Conservation (phyloP, 495 filamentous ascomycete species). For the Penicillium roqueforti region DNA sequence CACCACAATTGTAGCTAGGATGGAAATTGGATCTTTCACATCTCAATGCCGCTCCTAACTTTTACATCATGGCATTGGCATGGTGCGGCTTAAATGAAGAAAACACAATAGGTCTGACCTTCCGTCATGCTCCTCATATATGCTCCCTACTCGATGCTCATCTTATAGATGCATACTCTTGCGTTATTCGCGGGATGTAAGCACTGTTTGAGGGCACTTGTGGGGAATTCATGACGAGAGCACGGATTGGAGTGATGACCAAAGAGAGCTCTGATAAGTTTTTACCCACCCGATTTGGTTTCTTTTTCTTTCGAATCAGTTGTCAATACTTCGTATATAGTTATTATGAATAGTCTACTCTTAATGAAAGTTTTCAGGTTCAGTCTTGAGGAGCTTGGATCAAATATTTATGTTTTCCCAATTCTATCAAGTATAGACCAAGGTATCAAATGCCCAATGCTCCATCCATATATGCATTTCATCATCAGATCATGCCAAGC, state of each 20-base stretch:
- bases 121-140: not conserved
- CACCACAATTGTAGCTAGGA: not conserved
- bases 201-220: slow-evolving; percentile 17
- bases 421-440: slow-evolving; percentile 21
- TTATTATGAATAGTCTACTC: not conserved
- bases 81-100: slow-evolving; percentile 30
- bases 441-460: slow-evolving; percentile 35
- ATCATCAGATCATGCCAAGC: slow-evolving; percentile 31
- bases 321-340: not conserved
- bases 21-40: not conserved
- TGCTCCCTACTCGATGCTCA: slow-evolving; percentile 1
- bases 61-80: not conserved
- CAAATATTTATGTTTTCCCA: slow-evolving; percentile 7
- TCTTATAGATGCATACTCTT: slow-evolving; percentile 34
- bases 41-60: not conserved
- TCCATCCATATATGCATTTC: slow-evolving; percentile 31
- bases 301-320: not conserved
- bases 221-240: slow-evolving; percentile 3
- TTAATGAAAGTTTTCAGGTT: not conserved
- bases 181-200: slow-evolving; percentile 25
- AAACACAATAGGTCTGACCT: slow-evolving; percentile 28
- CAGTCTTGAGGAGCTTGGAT: not conserved
- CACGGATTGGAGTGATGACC: slow-evolving; percentile 32
- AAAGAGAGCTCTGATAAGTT: slow-evolving; percentile 51
- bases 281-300: not conserved